Base-by-base conservation (phyloP, 306 rosid genomes). In the Malus orientalis region DNA sequence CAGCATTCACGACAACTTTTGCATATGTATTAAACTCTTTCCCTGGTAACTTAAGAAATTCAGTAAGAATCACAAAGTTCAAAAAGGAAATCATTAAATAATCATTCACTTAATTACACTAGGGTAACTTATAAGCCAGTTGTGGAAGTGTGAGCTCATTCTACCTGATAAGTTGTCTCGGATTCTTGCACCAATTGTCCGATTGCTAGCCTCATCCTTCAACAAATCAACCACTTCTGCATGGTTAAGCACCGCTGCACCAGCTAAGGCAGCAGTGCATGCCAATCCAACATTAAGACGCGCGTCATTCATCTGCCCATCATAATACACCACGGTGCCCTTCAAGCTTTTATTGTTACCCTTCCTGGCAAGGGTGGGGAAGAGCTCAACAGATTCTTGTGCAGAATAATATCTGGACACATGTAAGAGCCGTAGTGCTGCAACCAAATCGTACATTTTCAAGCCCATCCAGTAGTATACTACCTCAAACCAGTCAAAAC, bases 281-380 rank as follows among this genome's bases (percentile, higher is more conserved):
- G 96, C 99, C 84, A 96, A 79, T 47, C 96, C 99, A 74, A 93
- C 98, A 86, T 96, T 96, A 67, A 96, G 87, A 23, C 99, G 87
- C 2, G 99, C 82, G 83, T 96, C 99, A 81, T 96, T 96, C 99
- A 96, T 96, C 89, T 96, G 99, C 49, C 99, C 99, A 75, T 96
- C 99, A 79, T 88, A 96, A 80, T 96, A 96, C 85, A 96, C 99
- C 73, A 96, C 99, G 0, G 99, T 91, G 47, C 99, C 99, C 87
- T 84, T 92, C 86, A 96, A 85, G 81, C 76, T 87, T 81, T 87
- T 82, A 83, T 76, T 85, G 4, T 80, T 79, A 36, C 89, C 99
- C 69, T 96, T 79, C 85, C 86, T 91, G 54, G 91, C 86, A 61
- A 96, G 87, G 29, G 99, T 96, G 69, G 99, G 99, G 83, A 96